Base-by-base conservation (phyloP, 805 yeast genomes). In the Starmera caribaea region DNA sequence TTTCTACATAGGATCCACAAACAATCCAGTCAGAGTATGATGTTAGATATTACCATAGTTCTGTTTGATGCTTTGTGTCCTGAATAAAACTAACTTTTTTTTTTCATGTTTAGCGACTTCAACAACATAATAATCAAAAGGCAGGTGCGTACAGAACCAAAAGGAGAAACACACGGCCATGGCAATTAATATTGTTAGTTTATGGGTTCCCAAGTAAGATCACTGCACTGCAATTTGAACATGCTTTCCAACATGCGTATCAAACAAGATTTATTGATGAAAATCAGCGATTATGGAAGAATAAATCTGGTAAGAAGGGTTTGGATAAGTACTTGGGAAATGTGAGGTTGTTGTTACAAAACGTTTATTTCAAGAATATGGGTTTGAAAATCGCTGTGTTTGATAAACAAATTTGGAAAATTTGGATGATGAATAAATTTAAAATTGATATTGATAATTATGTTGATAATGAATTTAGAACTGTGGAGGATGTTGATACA, bases 1-100 rank as follows among this genome's bases (percentile, higher is more conserved):
- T 9, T 78, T 79, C 49, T 85, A 85, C 51, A 73, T 85, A 4
- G 95, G 95, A 0, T 84, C 94, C 1, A 82, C 94, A 0, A 90
- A 92, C 2, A 73, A 83, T 50, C 94, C 94, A 0, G 53, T 62
- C 10, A 53, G 79, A 48, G 67, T 62, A 45, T 31, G 63, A 42
- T 7, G 2, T 14, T 10, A 10, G 8, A 15, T 4, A 13, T 3
- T n/a, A 13, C 9, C 7, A 27, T 13, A 10, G n/a, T 21, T 21
- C 8, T 21, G 6, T 21, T 21, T 21, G 3, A 7, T 21, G 6
- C 6, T 21, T 16, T 13, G 10, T 21, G 11, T 14, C 17, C 15
- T 33, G 29, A n/a, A 5, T 27, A 13, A 16, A 14, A 14, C 13
- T 17, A n/a, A 7, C 12, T n/a, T 37, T 33, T 43, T 40, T 39